Percentiles rank a stretch among this genome's conserved stretches.
phyloP scores from a whole-genome alignment of 192 early-diverging fungal genomes.

The Geranomyces variabilis region DNA sequence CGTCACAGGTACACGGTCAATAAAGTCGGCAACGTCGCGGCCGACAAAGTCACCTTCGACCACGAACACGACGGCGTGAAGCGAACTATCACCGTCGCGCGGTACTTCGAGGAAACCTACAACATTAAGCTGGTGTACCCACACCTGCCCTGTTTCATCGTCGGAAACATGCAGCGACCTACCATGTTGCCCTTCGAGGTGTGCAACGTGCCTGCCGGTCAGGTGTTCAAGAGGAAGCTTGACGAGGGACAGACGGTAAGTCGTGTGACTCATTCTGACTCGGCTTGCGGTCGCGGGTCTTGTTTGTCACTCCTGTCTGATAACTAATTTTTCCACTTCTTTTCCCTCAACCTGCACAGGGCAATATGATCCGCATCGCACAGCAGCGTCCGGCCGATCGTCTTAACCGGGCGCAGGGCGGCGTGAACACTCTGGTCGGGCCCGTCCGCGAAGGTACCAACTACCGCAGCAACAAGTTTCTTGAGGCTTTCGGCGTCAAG shows the following conservation, averaged over 20 bases:
- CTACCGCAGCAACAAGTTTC: slow-evolving; percentile 62
- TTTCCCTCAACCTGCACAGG: not conserved
- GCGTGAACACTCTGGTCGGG: slow-evolving; percentile 25
- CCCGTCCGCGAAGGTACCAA: slow-evolving; percentile 21
- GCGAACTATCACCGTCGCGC: slow-evolving; percentile 54
- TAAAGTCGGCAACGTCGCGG: slow-evolving; percentile 37
- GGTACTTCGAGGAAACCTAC: slow-evolving; percentile 74
- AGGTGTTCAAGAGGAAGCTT: slow-evolving; percentile 75
- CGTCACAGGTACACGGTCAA: slow-evolving; percentile 17
- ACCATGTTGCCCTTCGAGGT: slow-evolving; percentile 81
- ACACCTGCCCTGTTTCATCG: slow-evolving; percentile 69
- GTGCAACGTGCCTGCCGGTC: slow-evolving; percentile 72
- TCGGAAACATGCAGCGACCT: slow-evolving; percentile 49
- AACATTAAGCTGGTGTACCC: slow-evolving; percentile 68
- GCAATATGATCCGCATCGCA: slow-evolving; percentile 44
- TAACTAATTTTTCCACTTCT: slow-evolving; percentile 19
- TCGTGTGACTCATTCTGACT: not conserved
- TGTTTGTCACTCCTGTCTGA: not conserved
- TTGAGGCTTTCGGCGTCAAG: slow-evolving; percentile 61
- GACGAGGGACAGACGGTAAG: slow-evolving; percentile 70
- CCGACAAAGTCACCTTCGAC: slow-evolving; percentile 49
- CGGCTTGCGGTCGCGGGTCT: not conserved
- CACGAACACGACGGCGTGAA: slow-evolving; percentile 34
- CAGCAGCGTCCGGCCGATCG: slow-evolving; percentile 35
- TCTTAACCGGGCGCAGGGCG: slow-evolving; percentile 28